Conservation (phyloP, 768 basidiomycete genomes). For the Rickenella mellea region DNA sequence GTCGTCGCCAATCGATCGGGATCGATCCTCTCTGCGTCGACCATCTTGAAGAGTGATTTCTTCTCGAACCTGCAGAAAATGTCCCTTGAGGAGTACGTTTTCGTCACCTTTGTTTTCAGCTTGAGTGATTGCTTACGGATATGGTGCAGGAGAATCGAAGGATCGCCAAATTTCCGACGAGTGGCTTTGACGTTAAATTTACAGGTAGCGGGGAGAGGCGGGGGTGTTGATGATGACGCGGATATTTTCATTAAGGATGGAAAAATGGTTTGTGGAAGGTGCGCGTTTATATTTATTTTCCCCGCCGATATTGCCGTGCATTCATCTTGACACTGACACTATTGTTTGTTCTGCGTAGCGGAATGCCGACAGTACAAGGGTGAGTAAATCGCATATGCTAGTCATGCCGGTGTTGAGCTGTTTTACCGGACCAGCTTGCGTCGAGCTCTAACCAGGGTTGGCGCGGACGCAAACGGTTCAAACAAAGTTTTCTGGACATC, state of each 20-base stretch:
- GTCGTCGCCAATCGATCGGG: constrained; percentile 82
- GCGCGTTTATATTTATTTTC: constrained; percentile 5
- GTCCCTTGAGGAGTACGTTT: constrained; percentile 80
- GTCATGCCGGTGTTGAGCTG: not conserved
- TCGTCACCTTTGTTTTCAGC: not conserved
- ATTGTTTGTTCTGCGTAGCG: constrained; percentile 39
- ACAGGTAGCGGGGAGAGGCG: constrained; percentile 9
- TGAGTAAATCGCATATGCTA: constrained; percentile 20
- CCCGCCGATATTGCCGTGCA: not conserved
- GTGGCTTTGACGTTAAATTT: constrained; percentile 52
- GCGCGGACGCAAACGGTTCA: constrained; percentile 68
- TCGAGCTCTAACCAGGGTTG: constrained; percentile 66
- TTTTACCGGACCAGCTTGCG: constrained; percentile 43
- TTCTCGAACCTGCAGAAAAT: constrained; percentile 94
- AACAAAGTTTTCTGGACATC: constrained; percentile 91
- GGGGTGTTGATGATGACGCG: constrained; percentile 20
- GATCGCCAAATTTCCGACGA: constrained; percentile 87
- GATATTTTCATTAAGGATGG: constrained; percentile 33
- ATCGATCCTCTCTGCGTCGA: constrained; percentile 78
- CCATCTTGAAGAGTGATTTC: constrained; percentile 93
- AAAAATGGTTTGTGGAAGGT: constrained; percentile 77
- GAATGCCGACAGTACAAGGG: constrained; percentile 95
- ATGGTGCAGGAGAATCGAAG: constrained; percentile 67
- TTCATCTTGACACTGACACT: constrained; percentile 6
- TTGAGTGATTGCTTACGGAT: not conserved